A percentile compares a stretch with the other conserved stretches of the same genome.
These are phyloP conservation scores for Saccharomyces cerevisiae DNA, from an alignment of 805 yeast species.

Conservation along the genomic window DNA sequence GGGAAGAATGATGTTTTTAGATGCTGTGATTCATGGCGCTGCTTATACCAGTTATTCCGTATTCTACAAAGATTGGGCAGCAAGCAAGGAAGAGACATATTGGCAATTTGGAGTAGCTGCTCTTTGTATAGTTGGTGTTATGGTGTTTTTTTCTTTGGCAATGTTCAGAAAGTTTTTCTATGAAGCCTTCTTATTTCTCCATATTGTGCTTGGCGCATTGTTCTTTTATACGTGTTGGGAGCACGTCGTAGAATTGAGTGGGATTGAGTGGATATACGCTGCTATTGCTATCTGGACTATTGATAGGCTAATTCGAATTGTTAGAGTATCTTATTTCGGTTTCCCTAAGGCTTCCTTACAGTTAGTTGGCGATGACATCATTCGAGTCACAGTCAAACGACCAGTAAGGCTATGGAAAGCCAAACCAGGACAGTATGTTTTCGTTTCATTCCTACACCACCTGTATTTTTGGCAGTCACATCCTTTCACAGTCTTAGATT, in stretches of 20 bases:
- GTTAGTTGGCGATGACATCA: constrained; percentile 14
- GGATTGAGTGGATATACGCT: constrained; percentile 35
- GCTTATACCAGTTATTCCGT: constrained; percentile 33
- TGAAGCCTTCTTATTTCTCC: constrained; percentile 40
- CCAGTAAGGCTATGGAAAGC: constrained; percentile 28
- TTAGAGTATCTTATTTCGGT: constrained; percentile 24
- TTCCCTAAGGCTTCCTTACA: constrained; percentile 12
- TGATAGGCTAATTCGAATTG: constrained; percentile 35
- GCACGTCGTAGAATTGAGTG: constrained; percentile 39
- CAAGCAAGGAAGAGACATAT: constrained; percentile 9
- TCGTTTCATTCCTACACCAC: constrained; percentile 40
- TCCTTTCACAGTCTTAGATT: constrained; percentile 46
- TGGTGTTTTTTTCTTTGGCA: constrained; percentile 28
- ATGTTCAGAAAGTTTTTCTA: constrained; percentile 33
- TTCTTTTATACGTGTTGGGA: constrained; percentile 40
- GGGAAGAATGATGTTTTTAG: constrained; percentile 33
- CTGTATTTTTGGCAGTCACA: constrained; percentile 47
- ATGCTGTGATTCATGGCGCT: constrained; percentile 34
- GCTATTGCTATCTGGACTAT: constrained; percentile 35
- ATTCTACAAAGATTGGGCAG: constrained; percentile 5
- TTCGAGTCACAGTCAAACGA: constrained; percentile 14
- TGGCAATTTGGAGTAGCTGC: constrained; percentile 41
- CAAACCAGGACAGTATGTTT: constrained; percentile 39
- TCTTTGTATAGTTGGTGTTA: constrained; percentile 21
- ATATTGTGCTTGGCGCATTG: constrained; percentile 34